Evolutionary conservation across 768 basidiomycete genomes (phyloP).

Genomic region (Tricholoma sp.): DNA sequence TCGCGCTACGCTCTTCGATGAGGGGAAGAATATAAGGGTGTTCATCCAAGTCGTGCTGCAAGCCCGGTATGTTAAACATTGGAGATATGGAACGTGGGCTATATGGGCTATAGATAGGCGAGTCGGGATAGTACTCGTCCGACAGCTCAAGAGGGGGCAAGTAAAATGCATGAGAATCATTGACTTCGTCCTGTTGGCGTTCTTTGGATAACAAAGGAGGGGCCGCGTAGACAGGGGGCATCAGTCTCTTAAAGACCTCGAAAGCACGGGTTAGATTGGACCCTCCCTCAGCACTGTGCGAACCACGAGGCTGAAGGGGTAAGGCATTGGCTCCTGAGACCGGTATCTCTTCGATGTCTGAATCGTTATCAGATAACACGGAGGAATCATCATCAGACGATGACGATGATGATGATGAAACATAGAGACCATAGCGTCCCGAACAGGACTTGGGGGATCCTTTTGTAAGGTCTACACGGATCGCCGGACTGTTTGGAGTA

Average conservation of each 20-base stretch:
- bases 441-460: conserved; percentile 28
- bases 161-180: background rate
- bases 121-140: conserved; percentile 1
- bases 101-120: conserved; percentile 11
- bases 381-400: conserved; percentile 37
- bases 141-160: conserved; percentile 1
- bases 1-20: background rate
- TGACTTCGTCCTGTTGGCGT: background rate
- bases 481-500: conserved; percentile 20
- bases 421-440: conserved; percentile 61
- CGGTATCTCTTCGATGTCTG: conserved; percentile 53
- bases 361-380: conserved; percentile 33
- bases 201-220: background rate
- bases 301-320: conserved; percentile 16
- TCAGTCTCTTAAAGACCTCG: conserved; percentile 26
- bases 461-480: conserved; percentile 16
- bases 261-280: conserved; percentile 22
- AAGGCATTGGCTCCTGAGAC: conserved; percentile 20
- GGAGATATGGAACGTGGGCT: conserved; percentile 2
- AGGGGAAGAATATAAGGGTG: background rate
- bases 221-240: conserved; percentile 21
- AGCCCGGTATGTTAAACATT: conserved; percentile 2
- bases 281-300: conserved; percentile 2
- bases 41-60: background rate
- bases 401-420: conserved; percentile 39